Percentiles rank a stretch among this genome's conserved stretches.
phyloP scores from a whole-genome alignment of 192 early-diverging fungal genomes.

The Chytriomyces confervae region DNA sequence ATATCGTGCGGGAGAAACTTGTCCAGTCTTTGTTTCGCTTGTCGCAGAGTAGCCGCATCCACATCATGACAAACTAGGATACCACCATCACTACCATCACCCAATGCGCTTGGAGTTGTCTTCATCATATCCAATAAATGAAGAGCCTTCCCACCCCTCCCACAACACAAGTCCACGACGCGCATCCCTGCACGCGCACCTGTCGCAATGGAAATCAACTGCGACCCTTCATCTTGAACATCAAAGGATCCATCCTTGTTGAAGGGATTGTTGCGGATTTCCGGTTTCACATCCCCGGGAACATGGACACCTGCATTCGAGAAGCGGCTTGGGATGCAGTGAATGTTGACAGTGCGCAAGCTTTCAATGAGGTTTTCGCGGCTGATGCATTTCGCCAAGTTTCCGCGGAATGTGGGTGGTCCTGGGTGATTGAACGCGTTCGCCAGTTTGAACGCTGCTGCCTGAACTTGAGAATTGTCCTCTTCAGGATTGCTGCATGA shows the following conservation, averaged over 20 bases:
- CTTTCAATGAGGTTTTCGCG: not conserved
- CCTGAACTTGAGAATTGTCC: not conserved
- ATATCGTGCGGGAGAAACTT: not conserved
- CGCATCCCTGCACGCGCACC: not conserved
- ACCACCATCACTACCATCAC: not conserved
- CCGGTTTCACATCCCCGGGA: slow-evolving; percentile 12
- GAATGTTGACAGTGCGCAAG: not conserved
- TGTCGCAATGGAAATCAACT: slow-evolving; percentile 23
- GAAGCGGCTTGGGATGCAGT: not conserved
- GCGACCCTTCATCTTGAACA: slow-evolving; percentile 36
- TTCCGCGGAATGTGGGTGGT: slow-evolving; percentile 10
- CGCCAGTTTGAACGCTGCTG: not conserved
- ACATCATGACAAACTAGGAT: slow-evolving; percentile 30
- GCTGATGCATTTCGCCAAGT: slow-evolving; percentile 22
- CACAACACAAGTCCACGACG: slow-evolving; percentile 34
- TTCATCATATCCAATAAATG: slow-evolving; percentile 27
- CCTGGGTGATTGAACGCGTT: slow-evolving; percentile 16
- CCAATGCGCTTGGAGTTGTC: not conserved
- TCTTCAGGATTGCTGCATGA: not conserved
- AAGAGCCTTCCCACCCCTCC: slow-evolving; percentile 30
- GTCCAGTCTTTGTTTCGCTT: slow-evolving; percentile 17
- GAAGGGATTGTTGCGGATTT: slow-evolving; percentile 13
- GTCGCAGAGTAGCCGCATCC: slow-evolving; percentile 3
- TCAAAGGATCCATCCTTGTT: slow-evolving; percentile 19
- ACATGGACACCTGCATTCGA: not conserved